A percentile compares a stretch with the other conserved stretches of the same genome.
Conservation (phyloP, 129 eudicot species). For the Arctium lappa region DNA sequence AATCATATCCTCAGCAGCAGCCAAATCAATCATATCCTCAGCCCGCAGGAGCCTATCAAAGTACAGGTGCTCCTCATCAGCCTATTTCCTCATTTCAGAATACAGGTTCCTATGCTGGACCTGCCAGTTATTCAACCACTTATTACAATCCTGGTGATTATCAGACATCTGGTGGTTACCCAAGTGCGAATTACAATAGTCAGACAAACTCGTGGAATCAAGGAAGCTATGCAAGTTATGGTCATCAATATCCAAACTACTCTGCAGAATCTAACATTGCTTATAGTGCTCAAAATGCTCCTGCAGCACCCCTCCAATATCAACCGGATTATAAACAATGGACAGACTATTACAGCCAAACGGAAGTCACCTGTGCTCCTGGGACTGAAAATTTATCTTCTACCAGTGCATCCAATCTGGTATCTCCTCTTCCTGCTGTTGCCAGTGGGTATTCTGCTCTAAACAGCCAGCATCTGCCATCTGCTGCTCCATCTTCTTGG, state of each 20-base stretch:
- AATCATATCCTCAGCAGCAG: slow-evolving; percentile 57
- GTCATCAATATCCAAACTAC: slow-evolving; percentile 71
- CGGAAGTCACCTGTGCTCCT: slow-evolving; percentile 96
- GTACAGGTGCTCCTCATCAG: slow-evolving; percentile 99
- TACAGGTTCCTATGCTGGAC: slow-evolving; percentile 97
- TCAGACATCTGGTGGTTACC: slow-evolving; percentile 95
- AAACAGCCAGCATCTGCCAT: slow-evolving; percentile 43
- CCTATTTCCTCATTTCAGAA: slow-evolving; percentile 99
- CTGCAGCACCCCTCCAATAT: slow-evolving; percentile 54
- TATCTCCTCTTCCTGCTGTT: slow-evolving; percentile 51
- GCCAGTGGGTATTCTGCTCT: slow-evolving; percentile 50
- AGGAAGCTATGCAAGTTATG: slow-evolving; percentile 70
- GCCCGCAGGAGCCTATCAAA: slow-evolving; percentile 82
- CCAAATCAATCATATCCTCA: slow-evolving; percentile 65
- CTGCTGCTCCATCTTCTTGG: slow-evolving; percentile 59
- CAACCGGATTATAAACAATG: slow-evolving; percentile 86
- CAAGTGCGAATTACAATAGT: slow-evolving; percentile 50
- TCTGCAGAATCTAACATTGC: slow-evolving; percentile 59
- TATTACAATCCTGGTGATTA: slow-evolving; percentile 99
- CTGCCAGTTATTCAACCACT: slow-evolving; percentile 98
- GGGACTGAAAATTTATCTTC: slow-evolving; percentile 80
- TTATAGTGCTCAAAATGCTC: slow-evolving; percentile 55
- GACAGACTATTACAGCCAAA: slow-evolving; percentile 86
- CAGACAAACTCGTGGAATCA: slow-evolving; percentile 82
- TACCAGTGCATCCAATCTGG: slow-evolving; percentile 41